Conservation (phyloP, 176 grass and related monocot genomes). For the Ampelocalamus luodianensis region DNA sequence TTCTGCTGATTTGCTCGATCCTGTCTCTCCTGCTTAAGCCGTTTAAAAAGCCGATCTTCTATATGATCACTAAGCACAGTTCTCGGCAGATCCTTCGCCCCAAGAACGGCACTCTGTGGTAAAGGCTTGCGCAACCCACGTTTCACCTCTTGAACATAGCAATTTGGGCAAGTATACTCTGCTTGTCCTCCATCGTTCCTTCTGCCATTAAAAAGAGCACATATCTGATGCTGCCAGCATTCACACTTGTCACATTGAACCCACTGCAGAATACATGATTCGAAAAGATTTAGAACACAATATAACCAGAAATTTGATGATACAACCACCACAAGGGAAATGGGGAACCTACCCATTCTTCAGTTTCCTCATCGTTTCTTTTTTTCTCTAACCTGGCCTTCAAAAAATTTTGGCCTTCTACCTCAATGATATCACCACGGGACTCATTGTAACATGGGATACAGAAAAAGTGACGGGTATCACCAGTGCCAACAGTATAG, state of each 20-base stretch:
- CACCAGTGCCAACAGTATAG: conserved; percentile 85
- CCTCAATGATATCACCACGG: conserved; percentile 84
- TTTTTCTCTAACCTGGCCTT: conserved; percentile 94
- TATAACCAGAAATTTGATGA: conserved; percentile 28
- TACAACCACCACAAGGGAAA: conserved; percentile 38
- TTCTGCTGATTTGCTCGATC: conserved; percentile 69
- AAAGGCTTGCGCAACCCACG: conserved; percentile 81
- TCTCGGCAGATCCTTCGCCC: conserved; percentile 94
- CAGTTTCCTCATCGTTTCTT: conserved; percentile 97
- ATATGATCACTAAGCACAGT: conserved; percentile 97
- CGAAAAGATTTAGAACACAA: conserved; percentile 43
- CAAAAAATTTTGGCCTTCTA: conserved; percentile 66
- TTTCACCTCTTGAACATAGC: conserved; percentile 85
- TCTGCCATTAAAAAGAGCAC: conserved; percentile 94
- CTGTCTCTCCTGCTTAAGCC: conserved; percentile 80
- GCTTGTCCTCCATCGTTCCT: conserved; percentile 98
- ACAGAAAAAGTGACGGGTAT: conserved; percentile 88
- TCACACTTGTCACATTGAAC: conserved; percentile 99
- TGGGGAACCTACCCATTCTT: conserved; percentile 85
- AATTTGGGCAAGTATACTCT: conserved; percentile 97
- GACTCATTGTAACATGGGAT: conserved; percentile 92
- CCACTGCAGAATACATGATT: conserved; percentile 74
- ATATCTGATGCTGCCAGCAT: conserved; percentile 99
- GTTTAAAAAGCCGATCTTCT: conserved; percentile 83
- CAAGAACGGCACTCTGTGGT: conserved; percentile 96